phyloP scores from a whole-genome alignment of 176 grass and related monocot species.

The Paspalum vaginatum region DNA sequence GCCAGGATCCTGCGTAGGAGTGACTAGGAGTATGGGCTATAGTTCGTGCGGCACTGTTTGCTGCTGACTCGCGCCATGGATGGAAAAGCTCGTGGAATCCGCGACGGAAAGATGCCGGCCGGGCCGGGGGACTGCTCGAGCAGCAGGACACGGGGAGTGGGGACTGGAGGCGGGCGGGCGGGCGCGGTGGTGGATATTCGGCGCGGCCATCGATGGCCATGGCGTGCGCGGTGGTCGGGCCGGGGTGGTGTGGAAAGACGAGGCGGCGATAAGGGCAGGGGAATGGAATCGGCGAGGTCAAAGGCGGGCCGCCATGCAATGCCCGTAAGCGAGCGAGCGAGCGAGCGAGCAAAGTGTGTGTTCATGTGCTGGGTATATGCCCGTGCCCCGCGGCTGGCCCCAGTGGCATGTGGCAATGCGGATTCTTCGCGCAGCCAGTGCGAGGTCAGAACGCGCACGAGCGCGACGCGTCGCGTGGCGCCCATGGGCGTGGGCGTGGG shows the following conservation, averaged over 20 bases:
- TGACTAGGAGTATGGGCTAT: too few relatives aligned
- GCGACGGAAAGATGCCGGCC: not conserved
- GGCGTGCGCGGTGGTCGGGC: not conserved
- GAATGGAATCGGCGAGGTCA: conserved; percentile 55
- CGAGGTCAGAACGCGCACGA: conserved; percentile 40
- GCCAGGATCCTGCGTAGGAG: not conserved
- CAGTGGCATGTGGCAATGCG: not conserved
- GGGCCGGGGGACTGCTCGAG: not conserved
- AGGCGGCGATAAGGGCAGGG: conserved; percentile 30
- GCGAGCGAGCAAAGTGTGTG: too few relatives aligned
- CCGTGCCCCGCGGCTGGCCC: not conserved
- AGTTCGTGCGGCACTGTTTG: conserved; percentile 17
- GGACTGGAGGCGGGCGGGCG: not conserved
- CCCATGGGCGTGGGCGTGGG: not conserved
- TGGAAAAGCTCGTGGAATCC: conserved; percentile 37
- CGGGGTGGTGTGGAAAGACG: conserved; percentile 19
- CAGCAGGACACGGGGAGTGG: too few relatives aligned
- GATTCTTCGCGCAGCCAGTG: conserved; percentile 19
- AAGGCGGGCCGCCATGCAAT: not conserved
- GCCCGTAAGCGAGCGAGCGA: too few relatives aligned
- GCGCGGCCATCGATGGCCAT: not conserved
- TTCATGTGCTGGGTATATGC: conserved; percentile 34
- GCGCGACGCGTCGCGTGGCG: not conserved
- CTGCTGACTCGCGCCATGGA: conserved; percentile 16
- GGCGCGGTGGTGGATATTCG: conserved; percentile 6